These are phyloP conservation scores for Penicillium canescens DNA, from an alignment of 495 filamentous ascomycete species.

Conservation along the genomic window DNA sequence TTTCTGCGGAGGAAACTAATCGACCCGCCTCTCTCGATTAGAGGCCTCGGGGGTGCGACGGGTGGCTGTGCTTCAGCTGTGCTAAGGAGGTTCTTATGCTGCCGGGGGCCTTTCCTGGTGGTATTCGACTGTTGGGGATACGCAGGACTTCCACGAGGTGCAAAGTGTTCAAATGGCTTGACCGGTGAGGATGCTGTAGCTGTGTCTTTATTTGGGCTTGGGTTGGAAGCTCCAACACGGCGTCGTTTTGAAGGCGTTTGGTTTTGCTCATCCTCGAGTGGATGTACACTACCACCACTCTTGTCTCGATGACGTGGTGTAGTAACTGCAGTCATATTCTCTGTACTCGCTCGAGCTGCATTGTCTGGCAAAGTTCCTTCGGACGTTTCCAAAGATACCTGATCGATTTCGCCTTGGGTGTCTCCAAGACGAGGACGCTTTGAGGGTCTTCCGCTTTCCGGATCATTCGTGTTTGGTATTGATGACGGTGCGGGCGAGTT, in stretches of 20 bases:
- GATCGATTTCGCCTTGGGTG: background rate
- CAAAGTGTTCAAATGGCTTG: background rate
- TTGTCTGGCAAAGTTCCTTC: background rate
- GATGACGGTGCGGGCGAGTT: background rate
- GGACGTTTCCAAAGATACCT: background rate
- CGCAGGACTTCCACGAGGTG: background rate
- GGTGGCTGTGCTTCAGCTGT: too few relatives aligned
- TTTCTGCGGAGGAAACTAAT: slow-evolving; percentile 52
- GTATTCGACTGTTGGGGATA: background rate
- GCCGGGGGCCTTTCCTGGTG: background rate
- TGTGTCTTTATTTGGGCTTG: background rate
- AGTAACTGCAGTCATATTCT: background rate
- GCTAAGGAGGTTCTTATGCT: too few relatives aligned
- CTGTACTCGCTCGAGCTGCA: background rate
- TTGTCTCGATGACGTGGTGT: background rate
- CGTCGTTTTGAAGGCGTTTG: slow-evolving; percentile 10
- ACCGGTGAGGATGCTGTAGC: background rate
- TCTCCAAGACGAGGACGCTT: slow-evolving; percentile 3
- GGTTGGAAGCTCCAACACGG: background rate
- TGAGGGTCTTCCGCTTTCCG: background rate
- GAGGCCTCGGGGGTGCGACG: background rate
- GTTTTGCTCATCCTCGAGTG: background rate
- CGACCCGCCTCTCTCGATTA: slow-evolving; percentile 41
- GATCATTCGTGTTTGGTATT: background rate
- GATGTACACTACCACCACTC: slow-evolving; percentile 2